Base-by-base conservation (phyloP, 169 alveolate genomes). In the Plasmodium billcollinsi region DNA sequence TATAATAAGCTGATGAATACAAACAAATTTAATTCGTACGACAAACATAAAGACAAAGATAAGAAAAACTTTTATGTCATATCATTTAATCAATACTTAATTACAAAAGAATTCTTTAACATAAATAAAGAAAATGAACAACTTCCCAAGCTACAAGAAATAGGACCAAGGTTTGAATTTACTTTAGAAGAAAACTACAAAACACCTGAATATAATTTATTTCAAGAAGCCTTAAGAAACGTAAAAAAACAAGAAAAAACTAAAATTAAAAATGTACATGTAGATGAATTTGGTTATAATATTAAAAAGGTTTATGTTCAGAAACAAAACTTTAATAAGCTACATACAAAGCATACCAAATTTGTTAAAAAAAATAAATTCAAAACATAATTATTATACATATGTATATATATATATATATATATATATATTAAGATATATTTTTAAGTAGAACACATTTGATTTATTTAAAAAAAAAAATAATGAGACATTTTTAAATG, bases 111-210 rank as follows among this genome's bases (percentile, higher is more conserved):
- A 49, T n/a, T 56, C 14, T 56, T 63, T 45, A 14, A 5, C 3
- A 14, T 39, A 52, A 21, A 56, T 33, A 59, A 50, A 21, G 33
- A 70, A 18, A 59, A 65, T 11, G 18, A 12, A 0, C 9, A 39
- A 39, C 47, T 0, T 39, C 72, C 88, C 0, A 24, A 43, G 5
- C 15, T 76, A 24, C 70, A 76, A 20, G 89, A 76, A 29, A 39
- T 76, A 2, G 89, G 89, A 14, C 89, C 89, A 0, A 71, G 89
- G 6, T 76, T 76, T 70, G 67, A 62, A 26, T 76, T 76, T 2
- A 59, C 50, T 2, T 1, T 76, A 15, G 76, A 76, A 14, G 76
- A 76, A 14, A 49, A 63, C 11, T 26, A 24, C 52, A 52, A 76
- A 43, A 58, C n/a, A 49, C 76, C 89, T 12, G 54, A 65, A 12